Base-by-base conservation (phyloP, 2,329 filamentous ascomycete species). In the Fusarium algeriense region DNA sequence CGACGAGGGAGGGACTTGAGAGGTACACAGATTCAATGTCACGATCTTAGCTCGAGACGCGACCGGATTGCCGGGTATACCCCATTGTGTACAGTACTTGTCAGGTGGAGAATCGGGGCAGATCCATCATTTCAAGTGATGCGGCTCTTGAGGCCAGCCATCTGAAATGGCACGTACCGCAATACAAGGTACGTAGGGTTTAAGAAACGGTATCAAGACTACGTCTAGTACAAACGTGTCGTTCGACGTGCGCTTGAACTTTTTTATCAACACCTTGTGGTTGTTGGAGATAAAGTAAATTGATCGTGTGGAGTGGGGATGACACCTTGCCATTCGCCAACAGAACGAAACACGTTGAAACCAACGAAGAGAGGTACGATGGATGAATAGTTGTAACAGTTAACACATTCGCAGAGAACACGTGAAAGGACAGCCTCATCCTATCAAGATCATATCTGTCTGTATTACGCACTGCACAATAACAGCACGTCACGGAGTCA, bases 41-140 rank as follows among this genome's bases (percentile, higher is more conserved):
- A 77, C 75, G 73, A 77, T 76, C 73, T 76, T 76, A 76, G 75
- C 75, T 76, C 67, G 60, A 70, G 62, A 61, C 67, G 67, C 60
- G 67, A 64, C 73, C 75, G 75, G 73, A 68, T 69, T 73, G 71
- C 67, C 70, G 75, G 73, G 75, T 77, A 57, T 65, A 76, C 75
- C 74, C 64, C 57, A 60, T 75, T 72, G 73, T 69, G 75, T 76
- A 75, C 71, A 66, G 64, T 68, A 67, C 64, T 57, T 62, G 37
- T 59, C 49, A 64, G 55, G 75, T 76, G 75, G 75, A 76, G 75
- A 75, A 75, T 73, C 45, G 73, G 61, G 68, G 68, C 73, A 76
- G 73, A 73, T 76, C 75, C 64, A 71, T 71, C 70, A 69, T 58
- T 67, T 50, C 38, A 59, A 60, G 70, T 53, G 55, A 73, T 77